Evolutionary conservation across 2,329 filamentous ascomycete species (phyloP).

Genomic region (Tolypocladium tundrense): DNA sequence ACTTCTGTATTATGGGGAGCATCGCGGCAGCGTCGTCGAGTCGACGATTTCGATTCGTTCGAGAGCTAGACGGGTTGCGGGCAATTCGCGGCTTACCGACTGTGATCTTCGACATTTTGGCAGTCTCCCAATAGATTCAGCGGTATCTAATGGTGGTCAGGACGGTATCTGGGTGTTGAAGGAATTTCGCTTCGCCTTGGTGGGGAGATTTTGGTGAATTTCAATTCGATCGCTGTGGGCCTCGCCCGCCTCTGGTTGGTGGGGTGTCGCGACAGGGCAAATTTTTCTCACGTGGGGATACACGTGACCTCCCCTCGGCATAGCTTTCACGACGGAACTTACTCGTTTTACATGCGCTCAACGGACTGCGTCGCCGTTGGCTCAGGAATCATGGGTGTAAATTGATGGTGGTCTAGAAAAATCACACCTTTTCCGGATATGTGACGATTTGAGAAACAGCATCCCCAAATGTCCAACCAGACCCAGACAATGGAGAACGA

Average conservation of each 20-base stretch:
- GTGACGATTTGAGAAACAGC: neutral
- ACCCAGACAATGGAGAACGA: conserved; percentile 9
- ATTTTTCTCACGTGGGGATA: conserved; percentile 19
- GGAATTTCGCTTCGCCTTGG: conserved; percentile 5
- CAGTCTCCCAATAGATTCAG: conserved; percentile 75
- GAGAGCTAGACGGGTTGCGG: neutral
- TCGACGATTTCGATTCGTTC: neutral
- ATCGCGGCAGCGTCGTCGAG: neutral
- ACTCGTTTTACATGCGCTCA: neutral
- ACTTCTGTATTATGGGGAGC: neutral
- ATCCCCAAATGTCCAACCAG: neutral
- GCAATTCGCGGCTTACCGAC: conserved; percentile 39
- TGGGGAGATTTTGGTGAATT: conserved; percentile 12
- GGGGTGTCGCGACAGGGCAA: conserved; percentile 21
- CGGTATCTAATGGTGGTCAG: conserved; percentile 60
- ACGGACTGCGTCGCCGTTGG: neutral
- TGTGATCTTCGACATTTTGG: conserved; percentile 81
- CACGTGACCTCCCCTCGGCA: conserved; percentile 17
- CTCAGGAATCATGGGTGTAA: neutral
- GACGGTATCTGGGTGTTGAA: conserved; percentile 18
- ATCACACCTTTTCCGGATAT: neutral
- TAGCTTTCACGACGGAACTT: conserved; percentile 2
- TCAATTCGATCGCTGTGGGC: conserved; percentile 11
- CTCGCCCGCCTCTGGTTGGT: conserved; percentile 9
- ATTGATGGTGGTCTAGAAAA: neutral